phyloP scores from a whole-genome alignment of 441 rosid genomes.

The Brassica hybrid region DNA sequence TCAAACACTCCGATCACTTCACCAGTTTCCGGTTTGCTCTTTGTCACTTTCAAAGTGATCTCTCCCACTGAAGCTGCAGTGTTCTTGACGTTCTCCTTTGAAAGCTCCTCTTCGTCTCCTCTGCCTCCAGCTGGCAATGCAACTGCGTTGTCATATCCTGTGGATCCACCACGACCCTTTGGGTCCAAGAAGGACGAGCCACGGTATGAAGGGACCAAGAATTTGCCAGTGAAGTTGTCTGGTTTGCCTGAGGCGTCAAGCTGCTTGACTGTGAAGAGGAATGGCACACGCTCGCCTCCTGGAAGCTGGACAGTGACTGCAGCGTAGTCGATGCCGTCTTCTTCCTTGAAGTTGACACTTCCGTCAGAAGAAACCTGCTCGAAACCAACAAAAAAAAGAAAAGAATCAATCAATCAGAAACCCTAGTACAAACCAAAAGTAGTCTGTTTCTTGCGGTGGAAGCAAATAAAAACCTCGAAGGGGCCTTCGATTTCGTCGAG shows the following conservation, averaged over 20 bases:
- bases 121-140: conserved; percentile 95
- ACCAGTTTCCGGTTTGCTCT: conserved; percentile 81
- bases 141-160: conserved; percentile 83
- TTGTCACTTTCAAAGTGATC: conserved; percentile 76
- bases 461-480: conserved; percentile 51
- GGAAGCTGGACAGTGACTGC: conserved; percentile 92
- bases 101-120: conserved; percentile 87
- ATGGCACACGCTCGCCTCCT: conserved; percentile 91
- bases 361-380: conserved; percentile 63
- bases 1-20: conserved; percentile 87
- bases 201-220: conserved; percentile 85
- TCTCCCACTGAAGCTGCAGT: conserved; percentile 69
- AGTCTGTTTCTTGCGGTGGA: not conserved
- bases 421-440: not conserved
- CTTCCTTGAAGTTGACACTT: conserved; percentile 70
- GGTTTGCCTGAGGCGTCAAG: conserved; percentile 87
- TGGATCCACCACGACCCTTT: conserved; percentile 92
- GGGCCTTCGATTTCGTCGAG: conserved; percentile 95
- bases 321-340: conserved; percentile 87
- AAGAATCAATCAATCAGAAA: conserved; percentile 40
- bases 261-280: conserved; percentile 87
- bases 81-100: conserved; percentile 80
- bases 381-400: conserved; percentile 38
- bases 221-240: conserved; percentile 70
- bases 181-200: conserved; percentile 96